Evolutionary conservation across 208 protist genomes (phyloP).

Genomic region (Tritrichomonas musculus): DNA sequence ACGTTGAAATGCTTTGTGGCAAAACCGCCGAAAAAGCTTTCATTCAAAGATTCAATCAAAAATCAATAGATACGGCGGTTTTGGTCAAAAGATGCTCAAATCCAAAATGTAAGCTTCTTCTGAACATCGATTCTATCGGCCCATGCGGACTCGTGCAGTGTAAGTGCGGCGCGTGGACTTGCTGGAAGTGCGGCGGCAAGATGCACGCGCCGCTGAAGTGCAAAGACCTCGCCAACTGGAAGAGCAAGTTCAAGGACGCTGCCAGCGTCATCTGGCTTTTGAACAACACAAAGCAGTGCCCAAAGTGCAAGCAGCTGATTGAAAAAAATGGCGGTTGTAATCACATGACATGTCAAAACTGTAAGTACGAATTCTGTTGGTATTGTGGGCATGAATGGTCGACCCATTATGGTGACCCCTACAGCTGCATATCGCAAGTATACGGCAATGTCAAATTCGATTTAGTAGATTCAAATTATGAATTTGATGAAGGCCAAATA

Average conservation of each 20-base stretch:
- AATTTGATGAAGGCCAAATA: too few relatives aligned
- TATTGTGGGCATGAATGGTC: constrained; percentile 13
- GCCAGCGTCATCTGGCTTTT: not conserved
- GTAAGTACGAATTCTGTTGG: constrained; percentile 32
- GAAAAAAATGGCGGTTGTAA: constrained; percentile 37
- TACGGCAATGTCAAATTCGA: too few relatives aligned
- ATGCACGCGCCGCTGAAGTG: not conserved
- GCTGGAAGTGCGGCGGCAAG: not conserved
- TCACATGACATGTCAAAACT: constrained; percentile 24
- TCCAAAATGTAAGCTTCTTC: not conserved
- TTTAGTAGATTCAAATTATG: too few relatives aligned
- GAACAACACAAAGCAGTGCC: not conserved
- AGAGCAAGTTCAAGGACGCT: too few relatives aligned
- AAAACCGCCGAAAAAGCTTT: not conserved
- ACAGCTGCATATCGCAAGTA: not conserved
- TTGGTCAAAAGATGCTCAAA: not conserved
- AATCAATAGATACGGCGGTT: not conserved
- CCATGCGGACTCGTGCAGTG: not conserved
- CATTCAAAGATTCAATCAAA: not conserved
- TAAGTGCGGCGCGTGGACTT: not conserved
- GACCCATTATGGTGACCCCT: not conserved
- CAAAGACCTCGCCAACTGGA: not conserved
- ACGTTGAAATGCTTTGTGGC: not conserved
- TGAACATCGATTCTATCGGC: not conserved
- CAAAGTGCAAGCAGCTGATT: not conserved